Percentiles rank a stretch among this genome's conserved stretches.
These are phyloP conservation scores for Aspergillus unguis DNA, from an alignment of 2,329 filamentous ascomycete genomes.

Conservation along the genomic window DNA sequence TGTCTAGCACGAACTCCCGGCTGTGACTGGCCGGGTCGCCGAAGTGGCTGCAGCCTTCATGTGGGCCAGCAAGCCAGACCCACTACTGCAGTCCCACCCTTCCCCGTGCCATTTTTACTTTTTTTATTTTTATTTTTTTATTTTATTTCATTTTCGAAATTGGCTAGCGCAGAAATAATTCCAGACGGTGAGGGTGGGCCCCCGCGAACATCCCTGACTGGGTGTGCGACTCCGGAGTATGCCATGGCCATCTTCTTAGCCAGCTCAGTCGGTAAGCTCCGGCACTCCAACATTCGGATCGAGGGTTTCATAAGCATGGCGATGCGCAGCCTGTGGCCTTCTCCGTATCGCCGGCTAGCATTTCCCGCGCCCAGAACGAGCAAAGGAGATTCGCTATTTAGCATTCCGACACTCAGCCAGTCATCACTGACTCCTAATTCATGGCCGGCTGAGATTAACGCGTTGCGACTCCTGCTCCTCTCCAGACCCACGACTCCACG, in stretches of 20 bases:
- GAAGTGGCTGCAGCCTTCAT: constrained; percentile 20
- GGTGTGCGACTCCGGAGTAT: constrained; percentile 13
- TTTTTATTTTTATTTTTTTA: constrained; percentile 8
- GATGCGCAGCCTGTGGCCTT: too few relatives aligned
- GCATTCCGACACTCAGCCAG: too few relatives aligned
- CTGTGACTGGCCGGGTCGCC: constrained; percentile 27
- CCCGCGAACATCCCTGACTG: constrained; percentile 21
- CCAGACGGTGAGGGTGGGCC: constrained; percentile 17
- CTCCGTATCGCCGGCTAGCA: too few relatives aligned
- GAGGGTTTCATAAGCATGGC: too few relatives aligned
- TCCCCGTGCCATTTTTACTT: constrained; percentile 23
- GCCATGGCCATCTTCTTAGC: constrained; percentile 19
- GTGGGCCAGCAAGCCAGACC: constrained; percentile 24
- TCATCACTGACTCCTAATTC: neutral
- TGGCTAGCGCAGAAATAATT: constrained; percentile 20
- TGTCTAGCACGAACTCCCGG: constrained; percentile 28
- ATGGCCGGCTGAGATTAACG: constrained; percentile 16
- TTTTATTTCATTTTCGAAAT: constrained; percentile 15
- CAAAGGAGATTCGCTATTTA: too few relatives aligned
- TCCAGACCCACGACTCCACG: neutral
- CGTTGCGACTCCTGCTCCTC: constrained; percentile 10
- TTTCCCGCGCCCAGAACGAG: constrained; percentile 4
- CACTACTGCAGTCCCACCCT: constrained; percentile 15
- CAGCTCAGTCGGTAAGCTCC: constrained; percentile 24
- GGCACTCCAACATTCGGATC: constrained; percentile 5